phyloP scores from a whole-genome alignment of 176 grass and related monocot genomes.

The Themeda triandra region DNA sequence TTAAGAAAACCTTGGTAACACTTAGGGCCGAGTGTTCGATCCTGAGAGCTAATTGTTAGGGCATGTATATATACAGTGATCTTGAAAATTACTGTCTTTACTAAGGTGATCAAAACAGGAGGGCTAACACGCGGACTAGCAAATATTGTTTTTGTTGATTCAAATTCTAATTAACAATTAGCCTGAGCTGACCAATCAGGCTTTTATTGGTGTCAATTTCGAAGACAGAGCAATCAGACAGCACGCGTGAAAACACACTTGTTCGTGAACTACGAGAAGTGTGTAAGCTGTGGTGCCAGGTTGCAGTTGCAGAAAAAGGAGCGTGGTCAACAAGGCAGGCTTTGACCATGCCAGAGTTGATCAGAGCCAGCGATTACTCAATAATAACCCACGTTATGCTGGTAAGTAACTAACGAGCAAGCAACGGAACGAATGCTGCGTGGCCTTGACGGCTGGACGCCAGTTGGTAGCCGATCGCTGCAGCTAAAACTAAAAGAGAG shows the following conservation, averaged over 20 bases:
- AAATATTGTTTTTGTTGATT: too few species aligned
- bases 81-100: too few species aligned
- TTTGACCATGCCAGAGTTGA: conserved; percentile 37
- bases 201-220: not conserved
- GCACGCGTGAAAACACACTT: not conserved
- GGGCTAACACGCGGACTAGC: too few species aligned
- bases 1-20: too few species aligned
- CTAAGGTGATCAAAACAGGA: too few species aligned
- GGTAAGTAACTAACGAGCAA: not conserved
- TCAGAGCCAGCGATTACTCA: not conserved
- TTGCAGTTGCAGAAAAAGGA: conserved; percentile 12
- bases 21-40: too few species aligned
- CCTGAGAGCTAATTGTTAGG: too few species aligned
- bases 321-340: conserved; percentile 19
- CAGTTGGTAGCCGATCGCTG: not conserved
- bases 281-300: not conserved
- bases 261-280: not conserved
- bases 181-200: not conserved
- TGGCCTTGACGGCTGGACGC: not conserved
- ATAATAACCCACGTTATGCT: not conserved
- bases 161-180: too few species aligned
- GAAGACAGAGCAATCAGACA: not conserved
- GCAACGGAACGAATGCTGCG: not conserved
- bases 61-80: too few species aligned
- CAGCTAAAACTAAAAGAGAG: not conserved